A percentile compares a stretch with the other conserved stretches of the same genome.
phyloP scores from a whole-genome alignment of 192 early-diverging fungal genomes.

The Rhizoclosmatium globosum region DNA sequence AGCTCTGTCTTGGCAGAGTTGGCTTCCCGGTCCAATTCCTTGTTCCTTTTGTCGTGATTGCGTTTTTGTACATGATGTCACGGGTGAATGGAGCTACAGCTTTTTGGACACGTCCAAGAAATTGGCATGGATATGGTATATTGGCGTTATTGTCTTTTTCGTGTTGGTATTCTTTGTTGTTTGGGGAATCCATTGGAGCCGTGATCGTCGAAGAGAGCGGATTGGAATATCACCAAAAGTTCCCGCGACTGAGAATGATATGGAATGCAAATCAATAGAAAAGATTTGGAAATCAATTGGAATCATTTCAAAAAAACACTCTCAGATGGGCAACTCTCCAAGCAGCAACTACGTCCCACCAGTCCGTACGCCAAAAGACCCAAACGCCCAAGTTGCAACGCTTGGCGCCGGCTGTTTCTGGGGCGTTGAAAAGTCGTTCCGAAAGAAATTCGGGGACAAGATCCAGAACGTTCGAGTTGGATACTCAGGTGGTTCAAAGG shows the following conservation, averaged over 20 bases:
- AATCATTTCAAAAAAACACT: no score
- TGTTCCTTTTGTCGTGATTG: not conserved
- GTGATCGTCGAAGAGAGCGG: constrained; percentile 20
- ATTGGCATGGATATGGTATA: not conserved
- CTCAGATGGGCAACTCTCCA: no score
- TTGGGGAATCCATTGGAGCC: constrained; percentile 3
- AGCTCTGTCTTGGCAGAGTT: constrained; percentile 7
- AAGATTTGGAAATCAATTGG: no score
- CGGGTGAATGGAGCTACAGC: not conserved
- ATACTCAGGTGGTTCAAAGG: constrained; percentile 4
- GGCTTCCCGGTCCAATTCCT: not conserved
- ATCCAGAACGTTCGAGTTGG: constrained; percentile 12
- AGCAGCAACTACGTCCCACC: no score
- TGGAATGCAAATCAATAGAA: no score
- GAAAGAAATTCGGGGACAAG: not conserved
- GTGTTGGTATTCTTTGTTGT: constrained; percentile 5
- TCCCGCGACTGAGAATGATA: no score
- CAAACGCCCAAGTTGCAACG: constrained; percentile 58
- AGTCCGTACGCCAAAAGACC: no score
- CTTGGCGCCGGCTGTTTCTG: constrained; percentile 96
- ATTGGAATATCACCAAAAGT: not conserved
- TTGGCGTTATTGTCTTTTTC: not conserved
- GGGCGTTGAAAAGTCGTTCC: constrained; percentile 55
- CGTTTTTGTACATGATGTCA: not conserved
- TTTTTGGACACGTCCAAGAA: constrained; percentile 4